Base-by-base conservation (phyloP, 2,329 filamentous ascomycete genomes). In the Hymenoscyphus fraxineus region DNA sequence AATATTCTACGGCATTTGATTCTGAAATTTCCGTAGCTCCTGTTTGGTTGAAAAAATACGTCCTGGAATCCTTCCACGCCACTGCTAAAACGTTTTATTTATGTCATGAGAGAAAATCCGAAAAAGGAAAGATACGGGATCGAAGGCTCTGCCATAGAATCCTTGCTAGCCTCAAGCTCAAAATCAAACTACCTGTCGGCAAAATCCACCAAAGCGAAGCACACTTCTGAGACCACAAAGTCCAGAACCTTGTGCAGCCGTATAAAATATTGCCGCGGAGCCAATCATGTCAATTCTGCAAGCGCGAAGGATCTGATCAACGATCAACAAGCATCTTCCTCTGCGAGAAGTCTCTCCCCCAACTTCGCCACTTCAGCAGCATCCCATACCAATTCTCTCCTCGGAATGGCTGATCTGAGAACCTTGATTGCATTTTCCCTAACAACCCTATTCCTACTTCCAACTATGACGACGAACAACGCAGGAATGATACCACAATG, bases 401-500 rank as follows among this genome's bases (percentile, higher is more conserved):
- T 59, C 9, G 58, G 58, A 39, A 27, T 22, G 41, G 39, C 19
- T 41, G n/a, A 40, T 59, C n/a, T 59, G 39, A 72, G 60, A 31
- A 71, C 19, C n/a, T 63, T 32, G 9, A 71, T 35, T 7, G 69
- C 69, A 22, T 71, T 69, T n/a, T 60, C 58, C 19, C 65, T 61
- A 31, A 70, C 51, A 16, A 32, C 47, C 40, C 59, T 60, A 35
- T 68, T 59, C 6, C 38, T 31, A 58, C 67, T 69, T 9, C 55
- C 60, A 35, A 63, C 62, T 16, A 69, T 54, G 9, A 64, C 67
- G 22, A 69, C 63, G 32, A 67, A 71, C 22, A 72, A 57, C 38
- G 60, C 55, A 27, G 70, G 66, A 6, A 71, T 61, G 51, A 71
- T 66, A 16, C 70, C 67, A 58, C 64, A 64, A 61, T 70, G 66